A percentile compares a stretch with the other conserved stretches of the same genome.
phyloP scores from a whole-genome alignment of 2,329 filamentous ascomycete genomes.

The Emydomyces testavorans region DNA sequence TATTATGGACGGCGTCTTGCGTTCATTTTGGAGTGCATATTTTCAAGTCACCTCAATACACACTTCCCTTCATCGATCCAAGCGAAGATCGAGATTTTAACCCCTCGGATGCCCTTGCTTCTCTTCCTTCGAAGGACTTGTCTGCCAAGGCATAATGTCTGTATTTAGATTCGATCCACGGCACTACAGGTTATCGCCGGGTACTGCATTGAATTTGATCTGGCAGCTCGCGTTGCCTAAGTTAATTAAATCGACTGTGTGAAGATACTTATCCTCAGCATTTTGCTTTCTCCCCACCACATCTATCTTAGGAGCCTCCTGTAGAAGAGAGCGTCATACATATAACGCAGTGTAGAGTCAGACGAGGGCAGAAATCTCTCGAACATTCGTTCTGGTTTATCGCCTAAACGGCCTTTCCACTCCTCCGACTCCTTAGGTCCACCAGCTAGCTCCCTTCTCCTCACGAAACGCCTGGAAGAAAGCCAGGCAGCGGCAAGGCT shows the following conservation, averaged over 20 bases:
- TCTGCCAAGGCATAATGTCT: neutral
- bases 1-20: constrained; percentile 5
- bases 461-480: constrained; percentile 33
- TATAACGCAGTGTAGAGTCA: too few relatives aligned
- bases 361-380: too few relatives aligned
- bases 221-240: neutral
- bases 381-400: neutral
- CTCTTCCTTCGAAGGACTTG: neutral
- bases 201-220: too few relatives aligned
- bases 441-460: constrained; percentile 1
- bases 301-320: too few relatives aligned
- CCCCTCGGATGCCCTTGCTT: neutral
- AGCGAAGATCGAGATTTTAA: neutral
- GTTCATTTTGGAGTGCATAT: neutral
- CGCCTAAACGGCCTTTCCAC: neutral
- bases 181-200: too few relatives aligned
- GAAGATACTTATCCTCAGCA: neutral
- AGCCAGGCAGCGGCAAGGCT: constrained; percentile 35
- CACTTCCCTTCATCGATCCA: neutral
- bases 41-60: neutral
- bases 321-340: too few relatives aligned
- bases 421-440: neutral
- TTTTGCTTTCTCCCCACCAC: too few relatives aligned
- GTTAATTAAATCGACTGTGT: neutral
- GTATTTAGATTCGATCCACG: too few relatives aligned